These are phyloP conservation scores for Cladosporium sp. DNA, from an alignment of 2,329 filamentous ascomycete genomes.

Conservation along the genomic window DNA sequence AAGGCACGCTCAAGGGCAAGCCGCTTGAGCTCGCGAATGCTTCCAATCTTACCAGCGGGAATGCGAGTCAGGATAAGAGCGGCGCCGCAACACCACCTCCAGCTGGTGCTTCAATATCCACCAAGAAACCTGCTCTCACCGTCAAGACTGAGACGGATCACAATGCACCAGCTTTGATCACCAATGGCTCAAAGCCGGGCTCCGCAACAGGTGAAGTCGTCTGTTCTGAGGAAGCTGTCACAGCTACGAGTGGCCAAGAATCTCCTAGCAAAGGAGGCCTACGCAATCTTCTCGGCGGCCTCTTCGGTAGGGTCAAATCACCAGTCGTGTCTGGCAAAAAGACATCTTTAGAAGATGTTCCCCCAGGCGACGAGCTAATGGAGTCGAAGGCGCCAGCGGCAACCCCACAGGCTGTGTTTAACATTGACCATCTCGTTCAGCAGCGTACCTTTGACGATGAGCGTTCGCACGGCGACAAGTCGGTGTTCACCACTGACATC, in stretches of 20 bases:
- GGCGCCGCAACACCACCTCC: not conserved
- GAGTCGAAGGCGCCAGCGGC: not conserved
- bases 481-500: not conserved
- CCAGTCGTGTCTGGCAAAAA: conserved; percentile 5
- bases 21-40: not conserved
- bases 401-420: not conserved
- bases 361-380: conserved; percentile 6
- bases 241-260: not conserved
- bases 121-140: conserved; percentile 4
- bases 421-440: not conserved
- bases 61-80: not conserved
- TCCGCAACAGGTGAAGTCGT: not conserved
- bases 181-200: not conserved
- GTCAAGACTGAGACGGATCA: not conserved
- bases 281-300: not conserved
- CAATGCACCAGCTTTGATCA: not conserved
- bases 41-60: not conserved
- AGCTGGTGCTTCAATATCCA: not conserved
- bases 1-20: conserved; percentile 15
- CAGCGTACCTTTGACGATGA: not conserved
- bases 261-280: conserved; percentile 18
- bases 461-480: not conserved
- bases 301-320: conserved; percentile 5
- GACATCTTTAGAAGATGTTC: not conserved
- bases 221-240: not conserved